A percentile compares a stretch with the other conserved stretches of the same genome.
Conservation (phyloP, 2,329 filamentous ascomycete genomes). For the Chaetomiaceae sp. region DNA sequence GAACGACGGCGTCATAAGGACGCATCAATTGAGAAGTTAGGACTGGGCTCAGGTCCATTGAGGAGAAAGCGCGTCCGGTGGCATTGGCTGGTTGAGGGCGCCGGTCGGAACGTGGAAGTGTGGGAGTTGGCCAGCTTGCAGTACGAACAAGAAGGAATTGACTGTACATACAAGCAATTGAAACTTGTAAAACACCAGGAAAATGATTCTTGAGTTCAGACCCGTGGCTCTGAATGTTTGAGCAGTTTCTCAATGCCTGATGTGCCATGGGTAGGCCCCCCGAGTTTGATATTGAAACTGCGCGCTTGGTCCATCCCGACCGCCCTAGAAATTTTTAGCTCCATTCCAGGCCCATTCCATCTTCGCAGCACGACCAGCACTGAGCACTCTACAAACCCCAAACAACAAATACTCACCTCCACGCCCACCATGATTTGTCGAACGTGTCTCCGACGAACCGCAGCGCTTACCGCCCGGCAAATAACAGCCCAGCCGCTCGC, state of each 20-base stretch:
- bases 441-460: slow-evolving; percentile 48
- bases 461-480: slow-evolving; percentile 29
- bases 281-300: slow-evolving; percentile 16
- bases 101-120: neutral
- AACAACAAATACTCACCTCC: slow-evolving; percentile 15
- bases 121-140: neutral
- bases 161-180: slow-evolving; percentile 23
- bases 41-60: neutral
- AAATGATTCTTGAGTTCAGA: neutral
- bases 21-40: neutral
- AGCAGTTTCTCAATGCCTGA: neutral
- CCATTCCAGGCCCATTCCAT: slow-evolving; percentile 10
- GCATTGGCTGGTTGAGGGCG: neutral
- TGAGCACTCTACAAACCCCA: neutral
- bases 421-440: slow-evolving; percentile 40
- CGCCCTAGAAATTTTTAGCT: slow-evolving; percentile 31
- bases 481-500: slow-evolving; percentile 28
- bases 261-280: neutral
- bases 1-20: neutral
- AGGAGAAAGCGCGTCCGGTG: neutral
- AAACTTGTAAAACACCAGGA: slow-evolving; percentile 4
- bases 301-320: slow-evolving; percentile 18
- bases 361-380: slow-evolving; percentile 2
- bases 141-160: neutral
- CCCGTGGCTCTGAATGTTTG: neutral